phyloP scores from a whole-genome alignment of 2,329 filamentous ascomycete species.

The Fusarium mexicanum region DNA sequence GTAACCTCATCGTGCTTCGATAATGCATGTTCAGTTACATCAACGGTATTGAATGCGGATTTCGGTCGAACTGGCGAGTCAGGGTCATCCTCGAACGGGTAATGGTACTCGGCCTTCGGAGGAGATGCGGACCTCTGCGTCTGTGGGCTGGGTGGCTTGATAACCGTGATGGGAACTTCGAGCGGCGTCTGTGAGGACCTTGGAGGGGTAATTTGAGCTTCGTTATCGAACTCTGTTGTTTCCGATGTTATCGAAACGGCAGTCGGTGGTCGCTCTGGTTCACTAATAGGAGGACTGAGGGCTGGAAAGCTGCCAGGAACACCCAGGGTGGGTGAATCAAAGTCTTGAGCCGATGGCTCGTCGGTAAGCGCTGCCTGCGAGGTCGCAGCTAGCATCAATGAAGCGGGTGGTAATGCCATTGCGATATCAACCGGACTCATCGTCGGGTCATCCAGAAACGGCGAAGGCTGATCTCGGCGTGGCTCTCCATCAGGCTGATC shows the following conservation, averaged over 20 bases:
- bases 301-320: constrained; percentile 71
- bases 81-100: constrained; percentile 60
- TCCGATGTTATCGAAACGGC: constrained; percentile 68
- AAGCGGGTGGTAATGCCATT: constrained; percentile 36
- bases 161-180: constrained; percentile 40
- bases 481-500: constrained; percentile 17
- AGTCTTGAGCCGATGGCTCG: constrained; percentile 24
- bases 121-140: constrained; percentile 30
- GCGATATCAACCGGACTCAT: constrained; percentile 38
- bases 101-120: constrained; percentile 57
- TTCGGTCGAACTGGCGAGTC: constrained; percentile 34
- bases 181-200: constrained; percentile 46
- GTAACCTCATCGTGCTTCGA: constrained; percentile 1
- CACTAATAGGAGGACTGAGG: constrained; percentile 49
- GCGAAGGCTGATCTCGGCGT: constrained; percentile 21
- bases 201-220: constrained; percentile 70
- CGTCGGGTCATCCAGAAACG: constrained; percentile 32
- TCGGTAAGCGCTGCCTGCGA: constrained; percentile 16
- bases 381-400: constrained; percentile 28
- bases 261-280: constrained; percentile 64
- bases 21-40: constrained; percentile 38
- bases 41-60: constrained; percentile 1
- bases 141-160: constrained; percentile 46
- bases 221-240: constrained; percentile 77
- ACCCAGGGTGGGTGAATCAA: constrained; percentile 73